Base-by-base conservation (phyloP, 2,329 filamentous ascomycete genomes). In the Aspergillus puulaauensis region DNA sequence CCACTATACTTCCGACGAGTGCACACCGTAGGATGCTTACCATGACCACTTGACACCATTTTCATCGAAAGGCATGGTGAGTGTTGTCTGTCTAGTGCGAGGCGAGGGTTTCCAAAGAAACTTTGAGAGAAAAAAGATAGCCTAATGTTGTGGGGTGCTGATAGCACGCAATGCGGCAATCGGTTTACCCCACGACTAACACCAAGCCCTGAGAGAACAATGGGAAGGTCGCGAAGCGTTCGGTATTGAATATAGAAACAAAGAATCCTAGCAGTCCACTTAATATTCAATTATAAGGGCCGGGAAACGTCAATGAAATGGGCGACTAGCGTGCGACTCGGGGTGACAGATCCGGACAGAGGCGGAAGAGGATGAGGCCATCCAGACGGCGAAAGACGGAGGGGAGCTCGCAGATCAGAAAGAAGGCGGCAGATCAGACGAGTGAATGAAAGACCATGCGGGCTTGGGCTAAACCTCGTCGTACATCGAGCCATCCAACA, bases 41-140 rank as follows among this genome's bases (percentile, higher is more conserved):
- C 77, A 79, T 41, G 77, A 77, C 77, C 77, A 79, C 62, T 79
- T 79, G 24, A 70, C 71, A 6, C 74, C 74, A 65, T 76, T 70
- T 68, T 77, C 75, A 45, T 79, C 77, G 17, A 75, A 67, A 65
- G 77, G 77, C 77, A 79, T 79, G 27, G 52, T 70, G 43, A 46
- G 15, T 33, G 21, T 35, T 23, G 21, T 35, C 1, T 19, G 15
- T 41, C 35, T 19, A 35, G 49, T 7, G 27, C 52, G 12, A 43
- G 19, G 15, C 3, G 23, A 47, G 3, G 14, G 23, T 4, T 40
- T 46, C 35, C 8, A 27, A 21, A 15, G 35, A 51, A 47, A 17
- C 40, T 33, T 50, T 21, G 21, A 54, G 40, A 45, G 23, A 33
- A 23, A 31, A 31, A n/a, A 44, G 24, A 23, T 17, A n/a, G 9